Evolutionary conservation across 805 yeast genomes (phyloP).

Genomic region (Yarrowia sp.): DNA sequence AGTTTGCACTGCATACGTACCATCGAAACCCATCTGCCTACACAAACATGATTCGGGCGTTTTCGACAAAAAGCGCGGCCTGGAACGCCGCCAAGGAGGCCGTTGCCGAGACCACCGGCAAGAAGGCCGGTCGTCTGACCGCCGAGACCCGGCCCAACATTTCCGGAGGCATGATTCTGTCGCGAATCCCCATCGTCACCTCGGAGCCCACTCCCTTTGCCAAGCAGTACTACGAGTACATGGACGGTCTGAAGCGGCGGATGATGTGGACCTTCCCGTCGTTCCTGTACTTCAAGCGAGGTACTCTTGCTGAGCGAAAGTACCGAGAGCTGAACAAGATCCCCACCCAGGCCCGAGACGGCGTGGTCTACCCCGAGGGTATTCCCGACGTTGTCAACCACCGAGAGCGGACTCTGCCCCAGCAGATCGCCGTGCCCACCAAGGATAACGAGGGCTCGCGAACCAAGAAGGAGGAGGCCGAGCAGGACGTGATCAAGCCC

Average conservation of each 20-base stretch:
- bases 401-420: slow-evolving; percentile 84
- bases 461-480: slow-evolving; percentile 30
- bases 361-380: slow-evolving; percentile 78
- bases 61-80: slow-evolving; percentile 21
- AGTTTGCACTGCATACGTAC: slow-evolving; percentile 8
- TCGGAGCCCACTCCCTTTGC: slow-evolving; percentile 74
- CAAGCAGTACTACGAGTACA: slow-evolving; percentile 72
- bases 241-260: slow-evolving; percentile 79
- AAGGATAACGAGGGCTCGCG: slow-evolving; percentile 40
- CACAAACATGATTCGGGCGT: slow-evolving; percentile 20
- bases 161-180: slow-evolving; percentile 52
- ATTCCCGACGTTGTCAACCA: slow-evolving; percentile 81
- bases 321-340: slow-evolving; percentile 71
- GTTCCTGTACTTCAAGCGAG: slow-evolving; percentile 85
- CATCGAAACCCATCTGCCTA: not conserved
- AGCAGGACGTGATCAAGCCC: slow-evolving; percentile 53
- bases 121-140: slow-evolving; percentile 17
- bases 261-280: slow-evolving; percentile 98
- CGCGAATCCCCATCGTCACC: slow-evolving; percentile 82
- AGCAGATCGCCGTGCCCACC: slow-evolving; percentile 74
- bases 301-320: slow-evolving; percentile 82
- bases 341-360: slow-evolving; percentile 70
- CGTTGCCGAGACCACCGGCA: not conserved
- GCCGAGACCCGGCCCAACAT: slow-evolving; percentile 30
- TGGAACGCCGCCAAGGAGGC: slow-evolving; percentile 20